Percentiles rank a stretch among this genome's conserved stretches.
phyloP scores from a whole-genome alignment of 208 protist species.

The Angomonas deanei region DNA sequence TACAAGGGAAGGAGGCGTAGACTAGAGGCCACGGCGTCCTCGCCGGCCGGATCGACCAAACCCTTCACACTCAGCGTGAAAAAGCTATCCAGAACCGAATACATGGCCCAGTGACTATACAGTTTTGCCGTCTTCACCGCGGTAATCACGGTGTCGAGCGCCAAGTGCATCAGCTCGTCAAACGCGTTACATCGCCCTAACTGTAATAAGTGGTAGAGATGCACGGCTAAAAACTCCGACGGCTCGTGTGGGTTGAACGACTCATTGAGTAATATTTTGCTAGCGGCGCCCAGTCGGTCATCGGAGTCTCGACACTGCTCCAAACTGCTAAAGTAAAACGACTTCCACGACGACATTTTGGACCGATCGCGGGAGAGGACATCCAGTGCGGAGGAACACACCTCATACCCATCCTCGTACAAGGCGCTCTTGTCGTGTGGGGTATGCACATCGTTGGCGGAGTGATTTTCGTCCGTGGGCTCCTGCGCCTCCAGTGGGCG shows the following conservation, averaged over 20 bases:
- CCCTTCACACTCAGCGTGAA: conserved; percentile 35
- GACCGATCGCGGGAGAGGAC: neutral
- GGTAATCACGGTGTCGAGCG: conserved; percentile 53
- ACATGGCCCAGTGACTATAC: conserved; percentile 48
- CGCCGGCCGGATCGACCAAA: neutral
- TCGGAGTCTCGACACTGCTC: conserved; percentile 2
- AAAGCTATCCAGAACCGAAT: conserved; percentile 36
- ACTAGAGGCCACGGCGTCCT: conserved; percentile 4
- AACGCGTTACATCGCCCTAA: conserved; percentile 45
- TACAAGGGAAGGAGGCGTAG: conserved; percentile 47
- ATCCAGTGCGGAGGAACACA: neutral
- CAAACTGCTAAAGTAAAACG: conserved; percentile 5
- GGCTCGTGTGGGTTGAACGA: neutral
- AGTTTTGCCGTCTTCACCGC: conserved; percentile 29
- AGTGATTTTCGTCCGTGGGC: neutral
- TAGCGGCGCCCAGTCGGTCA: neutral
- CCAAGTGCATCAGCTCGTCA: conserved; percentile 42
- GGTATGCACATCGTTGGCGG: too few species aligned
- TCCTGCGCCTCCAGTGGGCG: conserved; percentile 40
- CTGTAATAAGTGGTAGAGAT: conserved; percentile 28
- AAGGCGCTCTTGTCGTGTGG: neutral
- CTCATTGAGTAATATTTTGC: neutral
- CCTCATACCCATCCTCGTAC: neutral
- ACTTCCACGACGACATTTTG: conserved; percentile 3
- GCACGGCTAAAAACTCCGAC: neutral